These are phyloP conservation scores for Nigrograna mackinnonii DNA, from an alignment of 2,329 filamentous ascomycete species.

Conservation along the genomic window DNA sequence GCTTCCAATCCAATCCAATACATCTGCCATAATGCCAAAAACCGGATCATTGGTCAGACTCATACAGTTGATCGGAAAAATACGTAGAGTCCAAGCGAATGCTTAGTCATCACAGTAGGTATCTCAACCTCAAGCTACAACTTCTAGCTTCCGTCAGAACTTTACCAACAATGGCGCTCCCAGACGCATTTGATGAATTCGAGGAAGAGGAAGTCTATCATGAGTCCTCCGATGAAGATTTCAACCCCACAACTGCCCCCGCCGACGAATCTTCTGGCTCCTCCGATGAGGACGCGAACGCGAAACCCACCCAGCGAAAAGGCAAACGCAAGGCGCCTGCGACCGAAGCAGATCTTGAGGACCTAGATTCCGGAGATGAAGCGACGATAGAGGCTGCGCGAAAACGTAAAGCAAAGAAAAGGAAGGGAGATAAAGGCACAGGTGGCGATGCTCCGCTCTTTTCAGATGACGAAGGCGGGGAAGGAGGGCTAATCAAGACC, in stretches of 20 bases:
- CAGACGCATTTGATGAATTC: conserved; percentile 31
- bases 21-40: too few relatives aligned
- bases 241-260: conserved; percentile 68
- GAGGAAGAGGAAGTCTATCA: conserved; percentile 52
- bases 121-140: too few relatives aligned
- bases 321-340: conserved; percentile 37
- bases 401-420: conserved; percentile 54
- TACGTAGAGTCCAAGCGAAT: too few relatives aligned
- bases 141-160: too few relatives aligned
- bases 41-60: too few relatives aligned
- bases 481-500: conserved; percentile 71
- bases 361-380: conserved; percentile 68
- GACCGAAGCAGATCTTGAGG: conserved; percentile 25
- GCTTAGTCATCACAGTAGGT: too few relatives aligned
- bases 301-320: conserved; percentile 21
- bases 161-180: conserved; percentile 32
- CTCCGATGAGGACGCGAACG: conserved; percentile 38
- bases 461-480: conserved; percentile 50
- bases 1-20: too few relatives aligned
- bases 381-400: conserved; percentile 65
- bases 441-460: conserved; percentile 19
- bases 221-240: conserved; percentile 73
- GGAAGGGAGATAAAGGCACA: conserved; percentile 22
- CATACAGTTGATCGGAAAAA: too few relatives aligned
- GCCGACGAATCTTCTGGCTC: conserved; percentile 56